Evolutionary conservation across 768 basidiomycete genomes (phyloP), one percentile per base, ranked within the genome.

Genomic region (Trichaptum fuscoviolaceum): DNA sequence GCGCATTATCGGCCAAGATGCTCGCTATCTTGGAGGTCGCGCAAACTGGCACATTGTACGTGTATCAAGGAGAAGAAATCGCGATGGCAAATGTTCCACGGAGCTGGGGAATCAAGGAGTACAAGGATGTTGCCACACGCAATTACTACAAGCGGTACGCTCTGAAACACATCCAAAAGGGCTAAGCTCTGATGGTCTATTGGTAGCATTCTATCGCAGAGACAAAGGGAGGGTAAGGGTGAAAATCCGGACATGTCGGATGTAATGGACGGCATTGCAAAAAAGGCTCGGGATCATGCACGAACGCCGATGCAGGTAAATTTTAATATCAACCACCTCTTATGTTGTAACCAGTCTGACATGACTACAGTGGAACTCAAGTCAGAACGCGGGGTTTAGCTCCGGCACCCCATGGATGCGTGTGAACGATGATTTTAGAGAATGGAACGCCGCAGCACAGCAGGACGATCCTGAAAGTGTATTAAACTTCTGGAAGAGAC

Each of bases 61-160:
- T 93, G 12, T 92, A 87, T 72, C 89, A 92, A 76, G 91, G 90
- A 7, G 81, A 92, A 73, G 92, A 92, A 71, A 80, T 92, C 0
- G 90, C 85, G 0, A 76, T 89, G 73, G 84, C 81, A 74, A 88
- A 88, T 66, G 85, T 88, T 68, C 86, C 87, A 20, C 72, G 79
- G 62, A 71, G 75, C 18, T 92, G 90, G 90, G 84, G 83, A 0
- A 79, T 90, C 25, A 87, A 90, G 65, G 88, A 90, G 70, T 92
- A 91, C 75, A 87, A 87, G 71, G 91, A 91, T 64, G 82, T 88
- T 57, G 86, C 86, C 36, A 79, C 85, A 4, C 79, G 82, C 68
- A 88, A 87, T 70, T 86, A 82, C 69, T 89, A 84, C 80, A 77
- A 81, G 1, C 71, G 79, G 88, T 17, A 30, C 20, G 15, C 7